Base-by-base conservation (phyloP, 1,284 basidiomycete genomes). In the Malassezia cuniculi region DNA sequence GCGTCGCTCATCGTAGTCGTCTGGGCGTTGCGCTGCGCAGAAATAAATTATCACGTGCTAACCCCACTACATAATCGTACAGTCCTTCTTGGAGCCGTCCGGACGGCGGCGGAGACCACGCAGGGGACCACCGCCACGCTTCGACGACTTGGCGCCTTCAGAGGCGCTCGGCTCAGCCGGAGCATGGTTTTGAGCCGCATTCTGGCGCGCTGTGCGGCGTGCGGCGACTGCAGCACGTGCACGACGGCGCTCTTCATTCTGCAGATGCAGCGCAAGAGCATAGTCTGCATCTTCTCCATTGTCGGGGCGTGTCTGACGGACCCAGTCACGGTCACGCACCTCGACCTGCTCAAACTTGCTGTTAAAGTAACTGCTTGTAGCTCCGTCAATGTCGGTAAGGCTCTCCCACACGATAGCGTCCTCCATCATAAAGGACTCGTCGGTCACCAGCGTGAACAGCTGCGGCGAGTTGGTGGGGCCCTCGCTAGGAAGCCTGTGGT, bases 321-420 rank as follows among this genome's bases (percentile, higher is more conserved):
- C 27, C 32, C 32, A 34, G 2, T 21, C 32, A 3, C 20, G 10
- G 12, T 34, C 32, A 8, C 20, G 21, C 11, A n/a, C 20, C 9
- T 12, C n/a, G 1, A 31, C 41, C 7, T 14, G 36, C n/a, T 20
- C 36, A n/a, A 44, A 28, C 17, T 44, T 19, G 10, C 20, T 20
- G 24, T 44, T 34, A 14, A 25, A 45, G 37, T 25, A 39, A 11
- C 31, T 15, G 12, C 36, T 42, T 6, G 30, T 25, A 3, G 75
- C 73, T 1, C 84, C 83, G 48, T 87, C 84, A 27, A 87, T 75
- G 55, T 93, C 86, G 52, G 82, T 82, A 16, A 90, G 70, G 12
- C 79, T 76, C 69, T 90, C 85, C 85, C 86, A 89, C 4, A 87
- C 69, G 18, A 87, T 77, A 14, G 76, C 76, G 0, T 78, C 72